Evolutionary conservation across 2,329 filamentous ascomycete species (phyloP).

Genomic region (Microcyclosporella mali): DNA sequence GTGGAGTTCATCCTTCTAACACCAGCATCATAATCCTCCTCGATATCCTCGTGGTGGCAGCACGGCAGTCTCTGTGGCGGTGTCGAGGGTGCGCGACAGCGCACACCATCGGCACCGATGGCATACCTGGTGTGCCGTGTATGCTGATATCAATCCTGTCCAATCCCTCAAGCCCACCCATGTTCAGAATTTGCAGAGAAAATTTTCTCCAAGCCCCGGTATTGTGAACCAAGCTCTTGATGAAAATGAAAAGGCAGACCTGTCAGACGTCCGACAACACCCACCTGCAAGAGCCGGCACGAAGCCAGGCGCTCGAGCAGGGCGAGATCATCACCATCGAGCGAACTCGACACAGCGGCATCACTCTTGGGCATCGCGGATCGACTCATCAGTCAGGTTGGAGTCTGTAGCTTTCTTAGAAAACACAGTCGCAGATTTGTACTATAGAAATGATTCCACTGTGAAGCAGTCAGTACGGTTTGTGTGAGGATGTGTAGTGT

Average conservation of each 20-base stretch:
- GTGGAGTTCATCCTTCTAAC: too few relatives aligned
- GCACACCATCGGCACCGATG: too few relatives aligned
- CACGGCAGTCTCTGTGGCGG: too few relatives aligned
- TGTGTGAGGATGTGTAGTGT: too few relatives aligned
- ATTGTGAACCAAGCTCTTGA: constrained; percentile 24
- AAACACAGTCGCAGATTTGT: constrained; percentile 87
- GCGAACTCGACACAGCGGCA: constrained; percentile 24
- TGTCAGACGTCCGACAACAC: constrained; percentile 32
- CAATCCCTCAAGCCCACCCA: too few relatives aligned
- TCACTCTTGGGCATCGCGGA: constrained; percentile 32
- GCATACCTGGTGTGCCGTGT: too few relatives aligned
- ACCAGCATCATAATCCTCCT: too few relatives aligned
- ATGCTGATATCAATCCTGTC: too few relatives aligned
- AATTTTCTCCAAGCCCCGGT: constrained; percentile 21
- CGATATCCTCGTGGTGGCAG: too few relatives aligned
- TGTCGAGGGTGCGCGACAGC: too few relatives aligned
- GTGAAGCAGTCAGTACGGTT: too few relatives aligned
- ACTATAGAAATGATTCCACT: constrained; percentile 97
- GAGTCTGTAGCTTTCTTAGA: constrained; percentile 68
- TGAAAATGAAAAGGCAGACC: constrained; percentile 23
- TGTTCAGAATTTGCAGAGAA: too few relatives aligned
- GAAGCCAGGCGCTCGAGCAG: constrained; percentile 29
- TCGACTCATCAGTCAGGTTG: constrained; percentile 32
- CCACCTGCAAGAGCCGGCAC: constrained; percentile 28
- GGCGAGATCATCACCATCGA: constrained; percentile 32